Base-by-base conservation (phyloP, 23 red algal species). In the Gracilaria gracilis region DNA sequence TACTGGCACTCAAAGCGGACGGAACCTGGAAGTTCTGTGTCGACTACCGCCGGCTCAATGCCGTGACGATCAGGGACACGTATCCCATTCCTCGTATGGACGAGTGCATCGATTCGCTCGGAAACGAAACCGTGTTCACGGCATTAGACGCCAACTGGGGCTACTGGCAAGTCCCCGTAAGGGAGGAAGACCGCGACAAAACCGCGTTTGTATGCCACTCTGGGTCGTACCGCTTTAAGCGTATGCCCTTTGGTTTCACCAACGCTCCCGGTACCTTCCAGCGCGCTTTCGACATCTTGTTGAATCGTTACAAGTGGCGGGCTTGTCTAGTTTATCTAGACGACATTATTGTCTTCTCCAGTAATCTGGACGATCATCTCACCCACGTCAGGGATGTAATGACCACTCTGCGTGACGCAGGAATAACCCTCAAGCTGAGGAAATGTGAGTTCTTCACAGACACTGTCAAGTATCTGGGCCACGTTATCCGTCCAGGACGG, bases 201-300 rank as follows among this genome's bases (percentile, higher is more conserved):
- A 91, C 75, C 20, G 73, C 70, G 21, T 91, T 91, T 31, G 42
- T 72, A 2, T 91, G 87, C 57, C 87, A 91, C 16, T 36, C 57
- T 0, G 87, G 87, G 0, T 32, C 38, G 1, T 91, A 81, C 75
- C 50, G 65, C 42, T 81, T 66, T 32, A 81, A 80, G 64, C 40
- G 87, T 25, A 77, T 91, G 73, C 87, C 75, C 0, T 82, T 91
- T 69, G 87, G 87, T 29, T 54, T 80, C n/a, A 69, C 73, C 87
- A 81, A 91, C 37, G 87, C 87, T 28, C 73, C 73, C 23, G 75
- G 3, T 33, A 81, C 73, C 57, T 91, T 91, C 67, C 87, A 91
- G 44, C 33, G 87, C 4, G 76, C 87, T 1, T 39, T 91, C 8
- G 87, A 72, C 55, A 79, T 91, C 19, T 28, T 81, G 35, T 54